Evolutionary conservation across 208 protist species (phyloP).

Genomic region (Leishmania gerbilli): DNA sequence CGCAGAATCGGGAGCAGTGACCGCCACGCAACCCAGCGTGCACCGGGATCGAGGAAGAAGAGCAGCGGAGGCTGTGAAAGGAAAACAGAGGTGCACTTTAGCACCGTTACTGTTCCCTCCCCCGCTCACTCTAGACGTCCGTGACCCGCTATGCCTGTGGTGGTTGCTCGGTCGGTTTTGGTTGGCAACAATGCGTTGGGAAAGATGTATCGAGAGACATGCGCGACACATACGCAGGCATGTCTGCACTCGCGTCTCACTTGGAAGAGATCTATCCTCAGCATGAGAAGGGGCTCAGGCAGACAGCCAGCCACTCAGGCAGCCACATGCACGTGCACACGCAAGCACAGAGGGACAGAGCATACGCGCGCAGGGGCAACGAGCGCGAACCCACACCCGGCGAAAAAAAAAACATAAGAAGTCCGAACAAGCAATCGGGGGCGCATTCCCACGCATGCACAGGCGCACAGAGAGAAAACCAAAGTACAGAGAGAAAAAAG

Average conservation of each 20-base stretch:
- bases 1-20: not conserved
- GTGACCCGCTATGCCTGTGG: not conserved
- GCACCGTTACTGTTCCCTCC: not conserved
- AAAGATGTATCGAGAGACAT: not conserved
- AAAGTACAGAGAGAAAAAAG: not conserved
- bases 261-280: not conserved
- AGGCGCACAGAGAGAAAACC: not conserved
- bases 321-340: not conserved
- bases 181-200: not conserved
- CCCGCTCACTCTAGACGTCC: not conserved
- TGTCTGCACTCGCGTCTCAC: not conserved
- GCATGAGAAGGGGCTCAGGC: not conserved
- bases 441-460: not conserved
- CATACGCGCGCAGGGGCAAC: no score
- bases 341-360: not conserved
- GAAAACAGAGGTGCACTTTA: not conserved
- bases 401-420: not conserved
- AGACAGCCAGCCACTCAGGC: not conserved
- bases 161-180: not conserved
- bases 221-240: not conserved
- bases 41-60: not conserved
- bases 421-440: no score
- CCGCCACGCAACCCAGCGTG: not conserved
- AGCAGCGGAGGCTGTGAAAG: not conserved
- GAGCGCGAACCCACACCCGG: no score